Evolutionary conservation across 306 rosid species (phyloP).

Genomic region (Quercus bicolor): DNA sequence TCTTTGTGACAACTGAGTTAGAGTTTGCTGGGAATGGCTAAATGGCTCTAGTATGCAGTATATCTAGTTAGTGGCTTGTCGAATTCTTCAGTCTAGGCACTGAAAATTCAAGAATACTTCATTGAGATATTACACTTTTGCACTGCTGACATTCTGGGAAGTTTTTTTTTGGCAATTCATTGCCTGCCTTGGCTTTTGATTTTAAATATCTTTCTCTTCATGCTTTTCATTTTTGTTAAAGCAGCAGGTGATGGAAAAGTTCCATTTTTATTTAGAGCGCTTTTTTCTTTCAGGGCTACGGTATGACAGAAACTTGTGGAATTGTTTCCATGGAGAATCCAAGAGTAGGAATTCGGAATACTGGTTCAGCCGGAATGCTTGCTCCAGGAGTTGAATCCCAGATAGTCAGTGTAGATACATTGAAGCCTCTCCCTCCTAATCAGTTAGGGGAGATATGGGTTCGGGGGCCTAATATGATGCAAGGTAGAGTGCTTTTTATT

Average conservation of each 20-base stretch:
- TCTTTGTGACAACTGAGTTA: background rate
- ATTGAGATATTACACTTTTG: background rate
- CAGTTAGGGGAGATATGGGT: constrained; percentile 93
- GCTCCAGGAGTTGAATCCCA: constrained; percentile 71
- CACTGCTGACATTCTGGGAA: background rate
- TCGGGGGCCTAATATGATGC: constrained; percentile 88
- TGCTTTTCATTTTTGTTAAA: background rate
- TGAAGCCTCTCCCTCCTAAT: constrained; percentile 80
- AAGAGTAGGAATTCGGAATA: constrained; percentile 46
- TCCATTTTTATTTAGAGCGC: background rate
- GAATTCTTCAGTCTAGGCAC: background rate
- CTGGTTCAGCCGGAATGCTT: constrained; percentile 74
- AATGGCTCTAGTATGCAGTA: background rate
- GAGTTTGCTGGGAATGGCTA: background rate
- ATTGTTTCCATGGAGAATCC: constrained; percentile 51
- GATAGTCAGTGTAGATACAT: constrained; percentile 68
- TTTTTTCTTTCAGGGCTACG: constrained; percentile 61
- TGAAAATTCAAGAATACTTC: background rate
- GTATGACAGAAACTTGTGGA: constrained; percentile 96
- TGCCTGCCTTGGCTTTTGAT: background rate
- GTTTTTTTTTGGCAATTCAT: background rate
- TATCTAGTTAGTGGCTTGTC: background rate
- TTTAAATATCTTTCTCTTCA: background rate
- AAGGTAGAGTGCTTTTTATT: constrained; percentile 33
- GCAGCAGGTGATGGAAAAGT: background rate